These are phyloP conservation scores for Pestalotiopsis sp. DNA, from an alignment of 2,329 filamentous ascomycete genomes.

Conservation along the genomic window DNA sequence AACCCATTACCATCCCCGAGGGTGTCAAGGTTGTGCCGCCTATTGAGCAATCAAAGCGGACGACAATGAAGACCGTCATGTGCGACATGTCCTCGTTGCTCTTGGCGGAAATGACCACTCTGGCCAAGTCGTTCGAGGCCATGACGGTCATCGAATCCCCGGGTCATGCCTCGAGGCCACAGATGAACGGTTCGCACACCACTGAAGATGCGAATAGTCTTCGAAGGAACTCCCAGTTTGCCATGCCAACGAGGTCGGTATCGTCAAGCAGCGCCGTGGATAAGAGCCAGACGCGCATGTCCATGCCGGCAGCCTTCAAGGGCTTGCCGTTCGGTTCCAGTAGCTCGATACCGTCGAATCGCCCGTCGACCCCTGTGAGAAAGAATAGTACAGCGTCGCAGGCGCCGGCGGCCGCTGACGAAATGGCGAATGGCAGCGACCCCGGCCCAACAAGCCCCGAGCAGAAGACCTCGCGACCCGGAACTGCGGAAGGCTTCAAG, in stretches of 20 bases:
- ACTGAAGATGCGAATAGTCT: slow-evolving; percentile 43
- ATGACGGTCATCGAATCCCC: slow-evolving; percentile 80
- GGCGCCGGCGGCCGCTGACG: slow-evolving; percentile 53
- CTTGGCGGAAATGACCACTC: slow-evolving; percentile 74
- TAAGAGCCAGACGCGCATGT: slow-evolving; percentile 72
- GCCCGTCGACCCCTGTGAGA: slow-evolving; percentile 55
- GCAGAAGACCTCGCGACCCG: slow-evolving; percentile 38
- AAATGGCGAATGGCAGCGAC: slow-evolving; percentile 37
- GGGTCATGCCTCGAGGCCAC: slow-evolving; percentile 48
- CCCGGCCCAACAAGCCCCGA: slow-evolving; percentile 46
- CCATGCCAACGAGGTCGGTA: slow-evolving; percentile 53
- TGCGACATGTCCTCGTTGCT: slow-evolving; percentile 76
- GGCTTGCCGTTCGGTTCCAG: slow-evolving; percentile 45
- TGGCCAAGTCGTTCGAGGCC: slow-evolving; percentile 73
- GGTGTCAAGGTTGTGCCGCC: slow-evolving; percentile 75
- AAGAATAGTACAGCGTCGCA: slow-evolving; percentile 47
- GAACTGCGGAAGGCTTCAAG: slow-evolving; percentile 47
- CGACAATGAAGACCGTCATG: slow-evolving; percentile 81
- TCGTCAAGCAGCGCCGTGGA: slow-evolving; percentile 59
- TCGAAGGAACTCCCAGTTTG: slow-evolving; percentile 61
- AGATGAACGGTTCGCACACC: slow-evolving; percentile 46
- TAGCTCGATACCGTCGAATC: slow-evolving; percentile 45
- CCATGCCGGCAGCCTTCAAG: slow-evolving; percentile 70
- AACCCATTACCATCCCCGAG: slow-evolving; percentile 61
- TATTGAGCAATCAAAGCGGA: slow-evolving; percentile 68